Base-by-base conservation (phyloP, 371 early-diverging fungal species). In the Zancudomyces culisetae region DNA sequence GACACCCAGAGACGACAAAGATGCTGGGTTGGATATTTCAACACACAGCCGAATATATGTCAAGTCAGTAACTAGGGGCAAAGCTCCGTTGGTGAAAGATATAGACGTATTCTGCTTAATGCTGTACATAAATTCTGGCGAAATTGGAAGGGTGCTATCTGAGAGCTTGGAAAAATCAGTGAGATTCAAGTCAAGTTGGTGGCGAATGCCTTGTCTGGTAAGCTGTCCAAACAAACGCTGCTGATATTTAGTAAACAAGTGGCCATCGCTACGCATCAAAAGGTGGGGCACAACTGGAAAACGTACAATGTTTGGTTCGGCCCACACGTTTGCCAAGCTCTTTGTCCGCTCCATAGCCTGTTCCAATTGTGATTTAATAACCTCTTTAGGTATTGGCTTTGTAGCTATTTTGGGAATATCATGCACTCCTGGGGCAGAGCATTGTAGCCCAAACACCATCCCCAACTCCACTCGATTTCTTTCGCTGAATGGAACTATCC, bases 51-150 rank as follows among this genome's bases (percentile, higher is more conserved):
- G 3, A 13, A 47, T 27, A 47, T n/a, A 21, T 12, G 63, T 56
- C 40, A 55, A 43, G 22, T 64, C 65, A 23, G 57, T 55, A 54
- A 64, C 49, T 46, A 64, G 55, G 45, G 57, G 60, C 8, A 51
- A 53, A 2, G 56, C 64, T 13, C 64, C 64, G 39, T 63, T 64
- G 24, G 65, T 62, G 26, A 60, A 43, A 10, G 63, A 52, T 26
- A 62, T 45, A 40, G 48, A 23, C 19, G 43, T 35, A 10, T 35
- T 35, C 13, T 54, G 56, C 30, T 47, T 27, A 23, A 27, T 43
- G 35, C 51, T 27, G 41, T 43, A 42, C 8, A 29, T 41, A 35
- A 47, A 12, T 23, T 19, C 30, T 18, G 40, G 40, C 3, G 18
- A 20, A 24, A 8, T 41, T 21, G 6, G 3, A 8, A 51, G 30